Percentiles rank a stretch among this genome's conserved stretches.
These are phyloP conservation scores for Purshia tridentata DNA, from an alignment of 306 rosid species.

Conservation along the genomic window DNA sequence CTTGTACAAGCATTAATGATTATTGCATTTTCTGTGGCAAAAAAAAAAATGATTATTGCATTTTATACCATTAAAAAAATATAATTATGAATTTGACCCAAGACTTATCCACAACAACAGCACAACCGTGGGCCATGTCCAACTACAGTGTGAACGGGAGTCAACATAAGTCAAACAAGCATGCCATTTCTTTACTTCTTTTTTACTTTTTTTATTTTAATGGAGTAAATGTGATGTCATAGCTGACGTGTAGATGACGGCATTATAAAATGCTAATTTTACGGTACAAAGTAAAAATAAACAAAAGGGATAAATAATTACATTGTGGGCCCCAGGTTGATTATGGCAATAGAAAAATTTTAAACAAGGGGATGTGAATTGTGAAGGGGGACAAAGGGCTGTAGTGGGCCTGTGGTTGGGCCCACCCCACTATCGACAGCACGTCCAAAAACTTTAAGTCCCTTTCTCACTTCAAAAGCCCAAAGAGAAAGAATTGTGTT, in stretches of 20 bases:
- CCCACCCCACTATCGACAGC: conserved; percentile 38
- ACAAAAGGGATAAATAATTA: conserved; percentile 37
- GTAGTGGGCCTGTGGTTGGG: conserved; percentile 43
- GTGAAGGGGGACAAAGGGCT: conserved; percentile 30
- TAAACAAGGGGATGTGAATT: background rate
- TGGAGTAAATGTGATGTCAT: conserved; percentile 27
- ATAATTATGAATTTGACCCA: background rate
- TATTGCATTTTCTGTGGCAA: too few species aligned
- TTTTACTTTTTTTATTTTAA: background rate
- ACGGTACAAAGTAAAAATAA: background rate
- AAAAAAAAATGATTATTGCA: background rate
- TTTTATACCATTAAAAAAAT: too few species aligned
- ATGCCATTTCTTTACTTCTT: background rate
- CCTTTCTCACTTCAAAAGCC: conserved; percentile 45
- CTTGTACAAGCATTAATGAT: background rate
- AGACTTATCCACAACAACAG: background rate
- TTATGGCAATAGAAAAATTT: conserved; percentile 15
- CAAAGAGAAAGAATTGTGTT: conserved; percentile 33
- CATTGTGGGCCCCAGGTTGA: conserved; percentile 41
- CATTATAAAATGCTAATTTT: background rate
- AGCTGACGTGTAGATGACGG: conserved; percentile 40
- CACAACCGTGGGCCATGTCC: background rate
- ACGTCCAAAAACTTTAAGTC: conserved; percentile 53
- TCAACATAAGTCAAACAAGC: conserved; percentile 15
- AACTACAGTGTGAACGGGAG: background rate